Base-by-base conservation (phyloP, 2,329 filamentous ascomycete genomes). In the Orbilia brochopaga region DNA sequence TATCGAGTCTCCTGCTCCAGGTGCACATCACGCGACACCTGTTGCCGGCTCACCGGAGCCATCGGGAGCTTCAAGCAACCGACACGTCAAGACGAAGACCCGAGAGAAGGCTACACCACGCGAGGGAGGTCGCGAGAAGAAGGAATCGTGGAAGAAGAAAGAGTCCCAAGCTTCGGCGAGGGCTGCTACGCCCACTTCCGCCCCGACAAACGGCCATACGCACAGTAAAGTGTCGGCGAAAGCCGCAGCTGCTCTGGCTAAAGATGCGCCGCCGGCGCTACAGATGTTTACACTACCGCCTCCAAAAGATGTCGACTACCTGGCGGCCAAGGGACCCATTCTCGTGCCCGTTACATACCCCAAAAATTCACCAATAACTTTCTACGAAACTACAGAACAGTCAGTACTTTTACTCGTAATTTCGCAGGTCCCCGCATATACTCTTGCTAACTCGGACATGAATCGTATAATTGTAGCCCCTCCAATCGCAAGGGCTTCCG, bases 401-500 rank as follows among this genome's bases (percentile, higher is more conserved):
- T 88, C 79, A 78, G 85, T 80, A 75, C 69, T 75, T 65, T 5
- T n/a, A n/a, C n/a, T 48, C 32, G 27, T 5, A 44, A 10, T 15
- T 30, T 11, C 24, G 50, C 11, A 27, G 5, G 15, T 23, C 17
- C 69, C 10, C 40, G 7, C 15, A n/a, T n/a, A 6, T 37, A 37
- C 50, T 88, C 74, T 87, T 88, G 76, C 87, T 86, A 76, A 86
- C 30, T n/a, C 1, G 24, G 2, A 35, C 3, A 13, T 46, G 5
- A 17, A 2, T 50, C 21, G 35, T 5, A 23, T 48, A 32, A 19
- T 11, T 48, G 8, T 11, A 77, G 76, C 65, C 85, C 87, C 6
- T 86, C 86, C 77, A 88, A 88, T 77, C 86, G 87, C 76, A 85
- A 85, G 75, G 85, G 88, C 62, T 97, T 93, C 79, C 89, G 91